These are phyloP conservation scores for Collybiopsis confluens DNA, from an alignment of 768 basidiomycete genomes.

Conservation along the genomic window DNA sequence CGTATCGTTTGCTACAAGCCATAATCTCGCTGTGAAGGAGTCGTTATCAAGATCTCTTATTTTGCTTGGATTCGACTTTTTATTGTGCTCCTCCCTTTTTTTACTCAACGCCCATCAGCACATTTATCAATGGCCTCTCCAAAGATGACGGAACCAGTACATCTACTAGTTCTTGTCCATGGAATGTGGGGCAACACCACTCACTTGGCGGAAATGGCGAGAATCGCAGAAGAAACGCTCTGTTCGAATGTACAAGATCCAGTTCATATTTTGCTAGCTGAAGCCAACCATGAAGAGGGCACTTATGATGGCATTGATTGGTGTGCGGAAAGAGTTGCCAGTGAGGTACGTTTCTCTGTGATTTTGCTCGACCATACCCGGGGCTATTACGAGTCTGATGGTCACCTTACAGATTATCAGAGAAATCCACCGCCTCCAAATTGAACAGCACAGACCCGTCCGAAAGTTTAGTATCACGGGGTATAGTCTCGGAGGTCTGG, in stretches of 20 bases:
- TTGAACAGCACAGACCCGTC: constrained; percentile 47
- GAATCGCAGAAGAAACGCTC: constrained; percentile 43
- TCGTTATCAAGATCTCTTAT: too few relatives aligned
- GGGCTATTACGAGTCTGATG: neutral
- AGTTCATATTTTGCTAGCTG: constrained; percentile 59
- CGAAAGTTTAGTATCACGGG: constrained; percentile 71
- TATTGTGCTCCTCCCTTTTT: too few relatives aligned
- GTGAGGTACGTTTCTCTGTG: constrained; percentile 50
- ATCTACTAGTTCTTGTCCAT: constrained; percentile 48
- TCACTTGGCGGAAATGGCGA: constrained; percentile 58
- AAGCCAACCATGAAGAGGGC: constrained; percentile 61
- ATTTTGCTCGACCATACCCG: neutral
- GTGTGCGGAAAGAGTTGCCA: constrained; percentile 74
- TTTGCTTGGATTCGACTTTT: too few relatives aligned
- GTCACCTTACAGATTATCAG: neutral
- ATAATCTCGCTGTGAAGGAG: too few relatives aligned
- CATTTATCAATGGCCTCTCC: too few relatives aligned
- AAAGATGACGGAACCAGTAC: constrained; percentile 11
- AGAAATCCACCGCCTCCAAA: constrained; percentile 42
- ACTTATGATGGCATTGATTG: constrained; percentile 86
- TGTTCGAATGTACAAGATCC: constrained; percentile 28
- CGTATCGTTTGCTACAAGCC: too few relatives aligned
- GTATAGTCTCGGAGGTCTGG: constrained; percentile 77
- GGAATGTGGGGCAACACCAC: constrained; percentile 82
- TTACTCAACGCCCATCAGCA: too few relatives aligned